Percentiles rank a stretch among this genome's conserved stretches.
These are phyloP conservation scores for Pseudocercospora musae DNA, from an alignment of 2,329 filamentous ascomycete species.

Conservation along the genomic window DNA sequence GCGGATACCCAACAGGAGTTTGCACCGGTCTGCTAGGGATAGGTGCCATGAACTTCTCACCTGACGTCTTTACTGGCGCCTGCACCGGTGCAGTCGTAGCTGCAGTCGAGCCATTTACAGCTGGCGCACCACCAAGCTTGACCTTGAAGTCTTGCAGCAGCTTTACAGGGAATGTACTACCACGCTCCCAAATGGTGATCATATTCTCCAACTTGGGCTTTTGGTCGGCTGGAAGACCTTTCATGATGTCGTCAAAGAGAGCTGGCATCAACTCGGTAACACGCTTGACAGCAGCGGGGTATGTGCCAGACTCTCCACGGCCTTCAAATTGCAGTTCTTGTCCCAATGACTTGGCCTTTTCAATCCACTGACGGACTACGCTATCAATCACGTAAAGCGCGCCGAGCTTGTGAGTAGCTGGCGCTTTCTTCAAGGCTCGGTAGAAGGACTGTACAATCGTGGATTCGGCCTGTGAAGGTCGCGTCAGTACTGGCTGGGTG, in stretches of 20 bases:
- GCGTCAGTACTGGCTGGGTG: neutral
- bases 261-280: constrained; percentile 91
- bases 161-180: constrained; percentile 77
- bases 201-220: constrained; percentile 98
- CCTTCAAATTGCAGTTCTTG: constrained; percentile 65
- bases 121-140: constrained; percentile 39
- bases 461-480: constrained; percentile 75
- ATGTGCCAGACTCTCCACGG: constrained; percentile 84
- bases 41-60: constrained; percentile 33
- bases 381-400: constrained; percentile 99
- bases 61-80: constrained; percentile 12
- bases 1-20: constrained; percentile 33
- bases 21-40: constrained; percentile 28
- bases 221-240: constrained; percentile 84
- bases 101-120: constrained; percentile 17
- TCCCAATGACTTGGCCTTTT: constrained; percentile 82
- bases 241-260: constrained; percentile 93
- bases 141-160: constrained; percentile 83
- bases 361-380: constrained; percentile 98
- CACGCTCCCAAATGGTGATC: constrained; percentile 96
- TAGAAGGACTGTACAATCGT: constrained; percentile 94
- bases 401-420: constrained; percentile 93
- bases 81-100: constrained; percentile 14
- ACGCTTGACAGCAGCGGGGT: constrained; percentile 90
- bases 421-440: constrained; percentile 94